Evolutionary conservation across 495 filamentous ascomycete species (phyloP), one percentile per base, ranked within the genome.

Genomic region (Penicillium arizonense): DNA sequence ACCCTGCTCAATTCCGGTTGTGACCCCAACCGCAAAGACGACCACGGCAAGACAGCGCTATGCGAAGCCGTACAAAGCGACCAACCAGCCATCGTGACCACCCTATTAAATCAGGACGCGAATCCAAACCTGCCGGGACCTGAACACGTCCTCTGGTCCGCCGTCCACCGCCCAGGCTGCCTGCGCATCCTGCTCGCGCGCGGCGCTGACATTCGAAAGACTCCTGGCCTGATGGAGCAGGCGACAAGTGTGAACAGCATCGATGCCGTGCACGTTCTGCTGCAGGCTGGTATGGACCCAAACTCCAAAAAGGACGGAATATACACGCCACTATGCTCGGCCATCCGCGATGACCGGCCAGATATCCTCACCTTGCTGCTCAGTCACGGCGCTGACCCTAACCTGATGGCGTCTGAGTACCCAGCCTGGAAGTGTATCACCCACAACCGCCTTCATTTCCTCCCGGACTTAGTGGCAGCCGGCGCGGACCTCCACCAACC

Each of bases 391-490:
- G 80, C 79, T 10, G 73, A 81, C 58, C 78, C 81, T 5, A 84
- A 82, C 50, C 50, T 76, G 10, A 67, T 68, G 43, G 77, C 78
- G 24, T 72, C 72, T n/a, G 77, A 81, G 50, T 81, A 80, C 55
- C 78, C 80, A 2, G 67, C 72, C 13, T 82, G 75, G 68, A 81
- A 82, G 52, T 82, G 80, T 58, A 65, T 82, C 9, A 82, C 80
- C 4, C 80, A 82, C 53, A 63, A 74, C 46, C 72, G 78, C 13
- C 56, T 72, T 13, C 73, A 80, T 37, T 72, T 76, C 49, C 70
- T 83, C 0, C 73, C 75, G 0, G 64, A 68, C 9, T 65, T 83
- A 6, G 63, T 83, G 4, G 67, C 69, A 13, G 76, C 77, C 0
- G 80, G 80, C 7, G 79, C 74, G 5, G 71, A 83, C 38, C 68